A percentile compares a stretch with the other conserved stretches of the same genome.
Conservation (phyloP, 2,329 filamentous ascomycete genomes). For the Colletotrichum viniferum region DNA sequence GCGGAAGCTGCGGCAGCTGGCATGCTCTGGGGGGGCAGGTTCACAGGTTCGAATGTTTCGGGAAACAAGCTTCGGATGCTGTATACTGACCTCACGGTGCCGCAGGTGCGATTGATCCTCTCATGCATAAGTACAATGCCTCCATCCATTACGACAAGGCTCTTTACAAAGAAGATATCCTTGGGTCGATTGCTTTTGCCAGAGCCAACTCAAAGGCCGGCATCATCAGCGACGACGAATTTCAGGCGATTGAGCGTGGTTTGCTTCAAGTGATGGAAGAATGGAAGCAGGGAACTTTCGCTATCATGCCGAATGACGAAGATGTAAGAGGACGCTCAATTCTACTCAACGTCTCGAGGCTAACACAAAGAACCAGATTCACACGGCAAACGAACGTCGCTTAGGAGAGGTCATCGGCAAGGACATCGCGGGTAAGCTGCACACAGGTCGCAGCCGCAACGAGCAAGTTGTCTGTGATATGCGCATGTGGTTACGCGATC, state of each 20-base stretch:
- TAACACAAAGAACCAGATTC: slow-evolving; percentile 49
- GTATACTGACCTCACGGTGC: background rate
- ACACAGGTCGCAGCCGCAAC: slow-evolving; percentile 73
- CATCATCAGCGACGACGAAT: slow-evolving; percentile 66
- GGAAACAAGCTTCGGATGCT: background rate
- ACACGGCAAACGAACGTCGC: slow-evolving; percentile 61
- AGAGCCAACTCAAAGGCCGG: slow-evolving; percentile 65
- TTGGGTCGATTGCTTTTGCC: slow-evolving; percentile 68
- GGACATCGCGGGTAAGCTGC: slow-evolving; percentile 72
- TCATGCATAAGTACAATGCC: slow-evolving; percentile 58
- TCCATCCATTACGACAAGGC: slow-evolving; percentile 70
- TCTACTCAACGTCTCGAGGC: slow-evolving; percentile 2
- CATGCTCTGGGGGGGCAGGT: slow-evolving; percentile 29
- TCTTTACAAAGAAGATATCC: slow-evolving; percentile 70
- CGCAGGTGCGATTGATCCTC: slow-evolving; percentile 18
- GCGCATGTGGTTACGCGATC: slow-evolving; percentile 62
- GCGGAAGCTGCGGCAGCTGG: slow-evolving; percentile 29
- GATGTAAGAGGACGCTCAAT: slow-evolving; percentile 14
- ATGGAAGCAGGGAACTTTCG: slow-evolving; percentile 31
- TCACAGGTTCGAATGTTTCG: slow-evolving; percentile 45
- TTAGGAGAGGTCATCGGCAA: slow-evolving; percentile 73
- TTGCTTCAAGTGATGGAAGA: slow-evolving; percentile 44
- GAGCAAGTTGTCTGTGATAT: slow-evolving; percentile 78
- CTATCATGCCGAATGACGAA: slow-evolving; percentile 23
- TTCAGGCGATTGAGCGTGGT: slow-evolving; percentile 65